Conservation (phyloP, 108 stramenopile genomes). For the Parmales sp. region DNA sequence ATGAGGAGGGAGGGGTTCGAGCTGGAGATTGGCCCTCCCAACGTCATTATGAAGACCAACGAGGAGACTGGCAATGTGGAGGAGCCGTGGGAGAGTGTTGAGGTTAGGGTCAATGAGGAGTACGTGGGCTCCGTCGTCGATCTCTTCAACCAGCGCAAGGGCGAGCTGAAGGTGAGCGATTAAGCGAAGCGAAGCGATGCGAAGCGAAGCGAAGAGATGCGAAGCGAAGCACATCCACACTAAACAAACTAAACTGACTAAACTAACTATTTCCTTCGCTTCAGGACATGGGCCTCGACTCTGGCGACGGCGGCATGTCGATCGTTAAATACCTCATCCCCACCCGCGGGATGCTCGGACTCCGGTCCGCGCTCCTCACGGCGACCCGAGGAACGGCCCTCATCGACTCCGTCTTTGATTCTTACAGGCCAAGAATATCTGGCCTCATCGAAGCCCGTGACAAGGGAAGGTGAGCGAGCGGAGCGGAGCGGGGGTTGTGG, state of each 20-base stretch:
- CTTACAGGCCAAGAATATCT: constrained; percentile 68
- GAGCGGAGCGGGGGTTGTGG: too few species aligned
- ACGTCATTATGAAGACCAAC: constrained; percentile 80
- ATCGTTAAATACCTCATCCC: constrained; percentile 91
- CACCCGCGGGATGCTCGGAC: constrained; percentile 93
- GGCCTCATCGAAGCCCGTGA: constrained; percentile 81
- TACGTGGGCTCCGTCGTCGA: constrained; percentile 85
- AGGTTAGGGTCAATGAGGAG: constrained; percentile 89
- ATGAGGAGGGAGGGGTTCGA: constrained; percentile 99
- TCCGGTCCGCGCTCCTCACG: constrained; percentile 78
- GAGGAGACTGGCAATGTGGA: constrained; percentile 77
- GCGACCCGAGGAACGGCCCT: constrained; percentile 91
- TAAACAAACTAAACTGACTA: background rate
- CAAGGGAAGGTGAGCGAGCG: too few species aligned
- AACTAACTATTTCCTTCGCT: too few species aligned
- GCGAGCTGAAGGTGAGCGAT: too few species aligned
- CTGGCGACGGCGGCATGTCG: constrained; percentile 59
- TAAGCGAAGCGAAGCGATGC: constrained; percentile 11
- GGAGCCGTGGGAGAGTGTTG: constrained; percentile 93
- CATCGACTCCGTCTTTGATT: constrained; percentile 88
- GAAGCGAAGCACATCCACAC: background rate
- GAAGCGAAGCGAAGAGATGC: background rate
- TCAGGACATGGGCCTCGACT: constrained; percentile 81
- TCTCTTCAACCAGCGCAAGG: constrained; percentile 79
- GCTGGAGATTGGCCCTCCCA: constrained; percentile 92